These are phyloP conservation scores for Chloranthus sessilifolius DNA, from an alignment of 164 flowering plant genomes.

Conservation along the genomic window DNA sequence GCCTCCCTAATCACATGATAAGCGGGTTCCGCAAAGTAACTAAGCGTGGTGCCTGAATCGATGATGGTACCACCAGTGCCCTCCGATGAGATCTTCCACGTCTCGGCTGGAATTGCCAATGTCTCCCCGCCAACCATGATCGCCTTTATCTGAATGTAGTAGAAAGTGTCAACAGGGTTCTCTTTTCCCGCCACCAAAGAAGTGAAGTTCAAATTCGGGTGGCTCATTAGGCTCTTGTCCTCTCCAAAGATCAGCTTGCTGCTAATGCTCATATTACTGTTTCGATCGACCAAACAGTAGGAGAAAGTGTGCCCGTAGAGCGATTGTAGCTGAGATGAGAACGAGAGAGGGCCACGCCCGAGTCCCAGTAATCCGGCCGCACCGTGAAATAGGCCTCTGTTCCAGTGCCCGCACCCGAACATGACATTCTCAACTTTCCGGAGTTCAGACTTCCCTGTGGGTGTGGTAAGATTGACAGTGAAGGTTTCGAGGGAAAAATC, in stretches of 20 bases:
- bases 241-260: conserved; percentile 90
- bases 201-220: conserved; percentile 73
- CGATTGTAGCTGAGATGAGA: conserved; percentile 75
- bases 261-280: conserved; percentile 67
- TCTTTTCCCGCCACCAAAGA: conserved; percentile 48
- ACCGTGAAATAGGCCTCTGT: conserved; percentile 88
- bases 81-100: conserved; percentile 49
- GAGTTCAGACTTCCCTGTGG: conserved; percentile 37
- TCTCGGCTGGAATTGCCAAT: conserved; percentile 56
- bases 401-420: conserved; percentile 99
- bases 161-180: conserved; percentile 73
- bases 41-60: conserved; percentile 92
- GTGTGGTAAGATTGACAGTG: conserved; percentile 66
- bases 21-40: conserved; percentile 81
- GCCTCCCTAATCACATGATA: conserved; percentile 60
- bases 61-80: conserved; percentile 82
- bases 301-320: conserved; percentile 86
- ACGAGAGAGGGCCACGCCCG: conserved; percentile 88
- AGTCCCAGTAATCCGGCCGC: conserved; percentile 90
- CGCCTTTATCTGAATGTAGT: conserved; percentile 63
- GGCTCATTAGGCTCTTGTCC: conserved; percentile 42
- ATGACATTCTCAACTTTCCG: conserved; percentile 62
- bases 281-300: conserved; percentile 84
- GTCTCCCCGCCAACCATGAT: conserved; percentile 70
- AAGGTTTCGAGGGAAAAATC: conserved; percentile 86